phyloP scores from a whole-genome alignment of 495 filamentous ascomycete genomes.

The Trichoderma orchidacearum region DNA sequence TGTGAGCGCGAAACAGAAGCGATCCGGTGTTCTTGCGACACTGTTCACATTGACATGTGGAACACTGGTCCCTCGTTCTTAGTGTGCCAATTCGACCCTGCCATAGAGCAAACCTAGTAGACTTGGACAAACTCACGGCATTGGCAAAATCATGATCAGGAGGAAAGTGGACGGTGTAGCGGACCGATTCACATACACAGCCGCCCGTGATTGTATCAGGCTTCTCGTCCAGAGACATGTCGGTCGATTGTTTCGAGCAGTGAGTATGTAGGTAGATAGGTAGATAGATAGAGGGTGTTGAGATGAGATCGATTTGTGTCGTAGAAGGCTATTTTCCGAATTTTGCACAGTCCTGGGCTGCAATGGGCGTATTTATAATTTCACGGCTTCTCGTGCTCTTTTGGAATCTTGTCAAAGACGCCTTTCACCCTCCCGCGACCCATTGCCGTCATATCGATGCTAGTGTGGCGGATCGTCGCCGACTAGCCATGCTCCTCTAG shows the following conservation, averaged over 20 bases:
- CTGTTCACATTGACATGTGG: conserved; percentile 18
- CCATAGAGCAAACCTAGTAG: too few species aligned
- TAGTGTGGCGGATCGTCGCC: background rate
- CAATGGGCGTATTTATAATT: too few species aligned
- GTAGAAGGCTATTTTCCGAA: too few species aligned
- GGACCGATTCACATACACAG: conserved; percentile 15
- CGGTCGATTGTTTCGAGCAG: too few species aligned
- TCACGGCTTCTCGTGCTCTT: background rate
- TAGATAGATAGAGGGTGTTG: background rate
- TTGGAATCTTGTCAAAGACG: background rate
- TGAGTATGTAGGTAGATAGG: too few species aligned
- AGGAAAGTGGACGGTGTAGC: conserved; percentile 12
- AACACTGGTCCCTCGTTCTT: conserved; percentile 5
- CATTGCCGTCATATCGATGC: background rate
- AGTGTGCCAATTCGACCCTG: too few species aligned
- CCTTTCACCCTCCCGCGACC: background rate
- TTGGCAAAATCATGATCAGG: conserved; percentile 14
- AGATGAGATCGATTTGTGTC: too few species aligned
- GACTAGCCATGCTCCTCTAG: background rate
- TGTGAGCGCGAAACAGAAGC: conserved; percentile 11
- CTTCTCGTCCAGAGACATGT: conserved; percentile 2
- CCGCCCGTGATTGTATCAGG: conserved; percentile 15
- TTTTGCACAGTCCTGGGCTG: too few species aligned
- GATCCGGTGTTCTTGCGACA: conserved; percentile 15
- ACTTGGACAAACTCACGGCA: conserved; percentile 8